Percentiles rank a stretch among this genome's conserved stretches.
phyloP scores from a whole-genome alignment of 176 grass and related monocot genomes.

The Poa annua region DNA sequence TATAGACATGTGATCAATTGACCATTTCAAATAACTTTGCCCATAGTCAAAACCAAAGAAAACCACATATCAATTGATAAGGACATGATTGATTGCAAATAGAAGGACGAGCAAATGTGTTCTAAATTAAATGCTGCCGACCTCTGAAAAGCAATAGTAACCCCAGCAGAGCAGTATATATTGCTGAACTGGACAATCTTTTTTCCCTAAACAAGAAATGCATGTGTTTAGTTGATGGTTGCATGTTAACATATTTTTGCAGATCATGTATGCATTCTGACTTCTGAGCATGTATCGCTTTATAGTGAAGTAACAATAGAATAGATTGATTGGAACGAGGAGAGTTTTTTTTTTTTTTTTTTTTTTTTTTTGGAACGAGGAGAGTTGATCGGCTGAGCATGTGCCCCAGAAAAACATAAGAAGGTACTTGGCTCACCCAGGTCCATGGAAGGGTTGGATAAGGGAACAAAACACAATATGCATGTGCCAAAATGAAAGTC shows the following conservation, averaged over 20 bases:
- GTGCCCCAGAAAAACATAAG: constrained; percentile 3
- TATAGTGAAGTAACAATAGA: background rate
- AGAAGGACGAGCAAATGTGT: background rate
- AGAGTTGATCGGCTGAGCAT: background rate
- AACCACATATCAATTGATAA: constrained; percentile 28
- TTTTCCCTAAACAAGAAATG: background rate
- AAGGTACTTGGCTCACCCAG: background rate
- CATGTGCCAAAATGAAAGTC: constrained; percentile 42
- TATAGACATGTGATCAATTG: constrained; percentile 42
- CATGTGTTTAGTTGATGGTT: constrained; percentile 9
- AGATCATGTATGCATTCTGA: background rate
- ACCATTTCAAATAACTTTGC: constrained; percentile 14
- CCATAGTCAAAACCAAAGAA: constrained; percentile 17
- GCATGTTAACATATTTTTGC: constrained; percentile 13
- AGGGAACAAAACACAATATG: background rate
- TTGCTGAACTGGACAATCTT: background rate
- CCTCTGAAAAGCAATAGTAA: background rate
- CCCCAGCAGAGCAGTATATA: background rate
- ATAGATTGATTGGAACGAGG: background rate
- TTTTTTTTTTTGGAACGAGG: background rate
- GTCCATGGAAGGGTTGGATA: constrained; percentile 28
- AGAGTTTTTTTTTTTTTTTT: too few species aligned
- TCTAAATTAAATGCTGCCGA: background rate
- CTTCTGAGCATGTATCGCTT: background rate
- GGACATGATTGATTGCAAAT: background rate